phyloP scores from a whole-genome alignment of 2,329 filamentous ascomycete genomes.

The Fusarium dimerum region DNA sequence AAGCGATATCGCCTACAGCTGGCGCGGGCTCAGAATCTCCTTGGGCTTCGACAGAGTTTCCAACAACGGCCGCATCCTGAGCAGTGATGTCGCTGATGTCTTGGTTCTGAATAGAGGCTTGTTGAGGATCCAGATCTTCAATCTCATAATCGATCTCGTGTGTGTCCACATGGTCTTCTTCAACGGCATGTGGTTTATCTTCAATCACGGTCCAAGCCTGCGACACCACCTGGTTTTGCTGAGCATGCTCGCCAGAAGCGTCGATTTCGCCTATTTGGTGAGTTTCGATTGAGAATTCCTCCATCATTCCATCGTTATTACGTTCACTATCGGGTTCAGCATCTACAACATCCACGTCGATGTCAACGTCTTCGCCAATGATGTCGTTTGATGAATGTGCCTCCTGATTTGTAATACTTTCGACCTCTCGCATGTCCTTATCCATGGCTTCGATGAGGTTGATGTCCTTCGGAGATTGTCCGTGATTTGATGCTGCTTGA shows the following conservation, averaged over 20 bases:
- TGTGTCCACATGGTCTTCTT: slow-evolving; percentile 15
- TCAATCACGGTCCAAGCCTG: slow-evolving; percentile 6
- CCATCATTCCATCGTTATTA: slow-evolving; percentile 6
- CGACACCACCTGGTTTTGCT: slow-evolving; percentile 4
- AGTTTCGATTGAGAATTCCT: slow-evolving; percentile 8
- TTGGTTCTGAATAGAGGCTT: neutral
- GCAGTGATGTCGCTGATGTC: slow-evolving; percentile 3
- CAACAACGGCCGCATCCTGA: slow-evolving; percentile 5
- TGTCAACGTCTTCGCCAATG: slow-evolving; percentile 23
- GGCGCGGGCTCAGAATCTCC: neutral
- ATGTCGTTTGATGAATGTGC: slow-evolving; percentile 22
- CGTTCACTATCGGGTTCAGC: slow-evolving; percentile 7
- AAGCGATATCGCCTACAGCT: neutral
- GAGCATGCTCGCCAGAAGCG: slow-evolving; percentile 1
- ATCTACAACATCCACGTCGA: slow-evolving; percentile 15
- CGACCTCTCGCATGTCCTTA: slow-evolving; percentile 20
- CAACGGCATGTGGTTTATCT: slow-evolving; percentile 1
- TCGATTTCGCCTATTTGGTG: slow-evolving; percentile 11
- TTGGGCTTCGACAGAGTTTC: neutral
- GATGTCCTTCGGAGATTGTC: slow-evolving; percentile 3
- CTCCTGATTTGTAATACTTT: slow-evolving; percentile 17
- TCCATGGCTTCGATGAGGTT: slow-evolving; percentile 9
- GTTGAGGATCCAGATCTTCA: slow-evolving; percentile 23
- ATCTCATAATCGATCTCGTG: slow-evolving; percentile 35
- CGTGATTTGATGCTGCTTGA: slow-evolving; percentile 5